phyloP scores from a whole-genome alignment of 345 rosid genomes.

The Linum usitatissimum region DNA sequence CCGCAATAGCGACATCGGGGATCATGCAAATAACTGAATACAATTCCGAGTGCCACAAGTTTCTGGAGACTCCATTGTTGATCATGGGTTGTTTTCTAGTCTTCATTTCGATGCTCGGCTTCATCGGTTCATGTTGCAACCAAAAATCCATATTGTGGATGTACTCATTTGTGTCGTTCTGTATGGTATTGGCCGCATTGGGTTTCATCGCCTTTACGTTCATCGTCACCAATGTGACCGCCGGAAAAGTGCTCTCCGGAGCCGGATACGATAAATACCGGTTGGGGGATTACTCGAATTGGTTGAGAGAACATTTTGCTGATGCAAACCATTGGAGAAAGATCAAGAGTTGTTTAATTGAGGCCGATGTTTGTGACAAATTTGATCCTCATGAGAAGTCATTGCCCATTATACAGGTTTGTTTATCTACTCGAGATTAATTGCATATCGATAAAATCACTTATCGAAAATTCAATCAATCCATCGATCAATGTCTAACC shows the following conservation, averaged over 20 bases:
- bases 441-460: too few relatives aligned
- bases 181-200: constrained; percentile 9
- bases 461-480: too few relatives aligned
- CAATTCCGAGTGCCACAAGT: constrained; percentile 9
- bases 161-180: constrained; percentile 11
- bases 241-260: neutral
- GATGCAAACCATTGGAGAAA: constrained; percentile 13
- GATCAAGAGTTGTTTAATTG: constrained; percentile 24
- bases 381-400: neutral
- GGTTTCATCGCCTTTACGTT: constrained; percentile 11
- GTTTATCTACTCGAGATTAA: too few relatives aligned
- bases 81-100: constrained; percentile 9
- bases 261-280: constrained; percentile 4
- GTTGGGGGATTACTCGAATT: constrained; percentile 15
- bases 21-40: neutral
- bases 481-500: too few relatives aligned
- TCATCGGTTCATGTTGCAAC: constrained; percentile 13
- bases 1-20: neutral
- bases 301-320: constrained; percentile 11
- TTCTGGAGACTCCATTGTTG: constrained; percentile 4
- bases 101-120: constrained; percentile 18
- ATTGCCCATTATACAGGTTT: neutral
- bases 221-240: constrained; percentile 8
- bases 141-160: neutral
- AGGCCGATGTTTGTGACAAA: constrained; percentile 14